Evolutionary conservation across 140 eudicot species (phyloP), one percentile per base, ranked within the genome.

Genomic region (Stevia rebaudiana): DNA sequence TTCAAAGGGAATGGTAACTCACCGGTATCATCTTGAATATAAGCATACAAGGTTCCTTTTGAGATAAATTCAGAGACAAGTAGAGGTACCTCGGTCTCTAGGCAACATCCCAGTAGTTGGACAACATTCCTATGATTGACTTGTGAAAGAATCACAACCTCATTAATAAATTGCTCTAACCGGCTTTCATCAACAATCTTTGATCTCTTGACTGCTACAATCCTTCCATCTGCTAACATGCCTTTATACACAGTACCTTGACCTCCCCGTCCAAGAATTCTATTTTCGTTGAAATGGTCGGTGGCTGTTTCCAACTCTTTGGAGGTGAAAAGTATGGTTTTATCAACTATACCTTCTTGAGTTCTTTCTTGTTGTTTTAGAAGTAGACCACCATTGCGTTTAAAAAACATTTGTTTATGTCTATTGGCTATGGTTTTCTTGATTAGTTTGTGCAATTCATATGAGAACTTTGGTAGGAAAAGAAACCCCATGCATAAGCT

Each of bases 81-180:
- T 28, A 67, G 50, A 15, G 74, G 79, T 4, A 74, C 74, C 25
- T 74, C 69, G 2, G 67, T 43, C 50, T 74, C 79, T 52, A 67
- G 17, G 23, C 61, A 55, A 15, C 61, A 55, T 25, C 61, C 61
- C 4, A 55, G 30, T 30, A 55, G 13, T 55, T 55, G 30, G 42
- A 55, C 61, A 0, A 55, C 61, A 30, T 55, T 55, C 41, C 41
- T 55, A 8, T 55, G 61, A 28, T 55, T 55, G 61, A 55, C 61
- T 55, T 55, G 61, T 55, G 61, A 55, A 31, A 55, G 67, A 50
- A 74, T 50, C 17, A 74, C 54, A 47, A 74, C 74, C 66, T 74
- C 79, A 24, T 74, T 74, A 16, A 74, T 67, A 49, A 74, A 68
- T 8, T 48, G 53, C 16, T 47, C 51, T 52, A 67, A 33, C 24